These are phyloP conservation scores for Dendrobium nobile DNA, from an alignment of 106 monocot species.

Conservation along the genomic window DNA sequence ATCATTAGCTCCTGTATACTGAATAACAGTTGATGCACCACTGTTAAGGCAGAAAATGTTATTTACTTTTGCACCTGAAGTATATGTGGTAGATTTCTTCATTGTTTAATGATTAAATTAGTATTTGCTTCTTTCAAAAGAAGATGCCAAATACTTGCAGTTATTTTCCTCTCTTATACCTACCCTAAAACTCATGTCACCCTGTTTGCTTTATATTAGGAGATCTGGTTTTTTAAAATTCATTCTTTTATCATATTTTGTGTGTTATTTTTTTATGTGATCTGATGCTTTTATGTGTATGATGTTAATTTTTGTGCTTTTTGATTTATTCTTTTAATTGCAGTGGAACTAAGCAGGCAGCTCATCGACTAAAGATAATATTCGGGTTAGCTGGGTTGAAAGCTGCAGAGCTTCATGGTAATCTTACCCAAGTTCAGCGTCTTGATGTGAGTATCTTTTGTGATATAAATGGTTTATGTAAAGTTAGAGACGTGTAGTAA, in stretches of 20 bases:
- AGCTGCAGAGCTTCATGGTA: conserved; percentile 98
- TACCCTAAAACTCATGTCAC: neutral
- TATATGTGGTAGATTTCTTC: neutral
- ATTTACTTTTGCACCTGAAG: neutral
- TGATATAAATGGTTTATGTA: neutral
- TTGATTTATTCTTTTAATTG: neutral
- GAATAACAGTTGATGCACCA: neutral
- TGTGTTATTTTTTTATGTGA: neutral
- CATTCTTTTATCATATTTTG: conserved; percentile 1
- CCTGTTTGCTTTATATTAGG: neutral
- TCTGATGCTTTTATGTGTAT: neutral
- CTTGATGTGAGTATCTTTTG: conserved; percentile 72
- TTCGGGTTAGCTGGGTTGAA: conserved; percentile 88
- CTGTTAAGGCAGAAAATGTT: neutral
- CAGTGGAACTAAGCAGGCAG: conserved; percentile 91
- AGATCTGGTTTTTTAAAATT: neutral
- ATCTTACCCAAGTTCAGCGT: conserved; percentile 93
- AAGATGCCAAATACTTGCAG: neutral
- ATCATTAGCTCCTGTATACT: neutral
- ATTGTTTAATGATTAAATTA: neutral
- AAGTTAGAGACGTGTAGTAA: neutral
- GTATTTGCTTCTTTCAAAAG: neutral
- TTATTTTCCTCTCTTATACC: neutral
- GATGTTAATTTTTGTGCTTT: neutral
- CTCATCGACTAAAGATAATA: conserved; percentile 95